Percentiles rank a stretch among this genome's conserved stretches.
These are phyloP conservation scores for Aspergillus homomorphus DNA, from an alignment of 495 filamentous ascomycete genomes.

Conservation along the genomic window DNA sequence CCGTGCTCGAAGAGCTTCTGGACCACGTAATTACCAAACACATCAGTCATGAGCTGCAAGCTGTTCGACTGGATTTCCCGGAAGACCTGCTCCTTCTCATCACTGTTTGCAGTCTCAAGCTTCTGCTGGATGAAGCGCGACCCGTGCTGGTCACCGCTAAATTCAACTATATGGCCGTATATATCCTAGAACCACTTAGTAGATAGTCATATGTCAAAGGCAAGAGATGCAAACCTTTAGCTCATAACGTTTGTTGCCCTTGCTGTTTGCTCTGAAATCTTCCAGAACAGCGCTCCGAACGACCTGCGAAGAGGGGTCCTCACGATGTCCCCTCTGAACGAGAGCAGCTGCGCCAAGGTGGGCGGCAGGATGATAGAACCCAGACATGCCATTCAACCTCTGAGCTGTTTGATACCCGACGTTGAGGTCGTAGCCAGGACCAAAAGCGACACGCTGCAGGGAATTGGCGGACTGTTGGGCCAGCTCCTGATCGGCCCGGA, in stretches of 20 bases:
- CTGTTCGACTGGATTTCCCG: conserved; percentile 78
- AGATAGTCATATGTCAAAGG: neutral
- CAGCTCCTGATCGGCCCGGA: conserved; percentile 52
- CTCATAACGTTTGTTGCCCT: conserved; percentile 77
- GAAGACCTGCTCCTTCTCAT: conserved; percentile 95
- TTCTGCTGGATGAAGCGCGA: conserved; percentile 96
- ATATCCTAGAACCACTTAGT: conserved; percentile 61
- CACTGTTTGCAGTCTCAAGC: conserved; percentile 89
- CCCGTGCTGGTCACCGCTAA: conserved; percentile 92
- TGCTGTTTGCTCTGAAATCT: conserved; percentile 73
- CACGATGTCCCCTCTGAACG: conserved; percentile 54
- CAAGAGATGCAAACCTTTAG: conserved; percentile 58
- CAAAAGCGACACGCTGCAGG: conserved; percentile 39
- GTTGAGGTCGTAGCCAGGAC: conserved; percentile 38
- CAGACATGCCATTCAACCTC: conserved; percentile 37
- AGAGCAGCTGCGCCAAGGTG: conserved; percentile 30
- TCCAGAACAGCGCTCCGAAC: conserved; percentile 71
- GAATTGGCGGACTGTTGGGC: conserved; percentile 30
- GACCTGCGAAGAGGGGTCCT: conserved; percentile 62
- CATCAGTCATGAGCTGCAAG: conserved; percentile 88
- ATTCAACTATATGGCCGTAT: conserved; percentile 85
- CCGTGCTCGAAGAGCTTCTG: conserved; percentile 98
- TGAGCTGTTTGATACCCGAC: conserved; percentile 32
- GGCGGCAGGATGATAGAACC: conserved; percentile 30
- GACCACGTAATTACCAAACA: conserved; percentile 98